Percentiles rank a stretch among this genome's conserved stretches.
phyloP scores from a whole-genome alignment of 2,329 filamentous ascomycete genomes.

The Verticillium isaacii region DNA sequence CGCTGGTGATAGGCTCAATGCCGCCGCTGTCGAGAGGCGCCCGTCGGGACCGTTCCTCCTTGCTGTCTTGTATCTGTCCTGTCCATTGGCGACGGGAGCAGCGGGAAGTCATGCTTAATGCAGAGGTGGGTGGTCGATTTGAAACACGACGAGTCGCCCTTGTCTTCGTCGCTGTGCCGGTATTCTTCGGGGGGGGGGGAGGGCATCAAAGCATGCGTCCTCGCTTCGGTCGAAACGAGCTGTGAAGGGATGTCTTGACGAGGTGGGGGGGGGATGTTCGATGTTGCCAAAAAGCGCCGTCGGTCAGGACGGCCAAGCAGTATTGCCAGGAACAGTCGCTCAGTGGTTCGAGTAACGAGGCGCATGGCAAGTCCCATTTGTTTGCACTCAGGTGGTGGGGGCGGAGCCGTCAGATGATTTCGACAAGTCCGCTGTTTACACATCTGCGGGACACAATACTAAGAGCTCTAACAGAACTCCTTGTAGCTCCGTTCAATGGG shows the following conservation, averaged over 20 bases:
- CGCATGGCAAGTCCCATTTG: neutral
- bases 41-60: neutral
- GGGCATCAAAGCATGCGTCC: neutral
- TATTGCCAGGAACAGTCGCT: neutral
- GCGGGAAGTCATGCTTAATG: neutral
- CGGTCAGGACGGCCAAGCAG: neutral
- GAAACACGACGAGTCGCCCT: too few relatives aligned
- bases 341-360: neutral
- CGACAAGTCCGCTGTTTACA: neutral
- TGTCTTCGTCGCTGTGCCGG: too few relatives aligned
- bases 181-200: too few relatives aligned
- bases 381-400: neutral
- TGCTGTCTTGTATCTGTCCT: neutral
- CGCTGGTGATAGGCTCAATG: neutral
- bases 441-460: neutral
- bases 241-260: neutral
- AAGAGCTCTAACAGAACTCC: neutral
- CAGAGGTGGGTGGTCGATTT: too few relatives aligned
- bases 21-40: neutral
- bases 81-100: neutral
- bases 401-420: neutral
- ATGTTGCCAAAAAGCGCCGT: neutral
- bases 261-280: neutral
- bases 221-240: neutral
- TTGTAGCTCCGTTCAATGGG: neutral